These are phyloP conservation scores for Phaffia australis DNA, from an alignment of 768 basidiomycete species.

Conservation along the genomic window DNA sequence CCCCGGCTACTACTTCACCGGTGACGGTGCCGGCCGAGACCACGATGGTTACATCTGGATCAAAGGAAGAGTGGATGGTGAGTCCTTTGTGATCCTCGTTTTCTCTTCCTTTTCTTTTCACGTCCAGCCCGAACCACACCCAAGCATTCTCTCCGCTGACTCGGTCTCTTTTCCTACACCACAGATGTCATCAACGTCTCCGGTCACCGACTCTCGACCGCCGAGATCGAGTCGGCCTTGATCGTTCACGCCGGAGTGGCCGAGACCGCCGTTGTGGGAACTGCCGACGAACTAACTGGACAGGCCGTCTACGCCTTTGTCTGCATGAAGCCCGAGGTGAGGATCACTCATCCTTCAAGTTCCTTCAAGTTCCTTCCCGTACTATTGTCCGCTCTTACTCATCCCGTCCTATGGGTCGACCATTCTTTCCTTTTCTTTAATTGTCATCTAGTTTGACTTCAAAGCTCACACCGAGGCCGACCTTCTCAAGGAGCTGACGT, in stretches of 20 bases:
- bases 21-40: constrained; percentile 89
- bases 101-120: constrained; percentile 17
- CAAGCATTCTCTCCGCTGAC: not conserved
- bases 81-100: too few relatives aligned
- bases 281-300: constrained; percentile 44
- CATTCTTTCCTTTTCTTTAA: constrained; percentile 36
- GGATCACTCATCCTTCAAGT: not conserved
- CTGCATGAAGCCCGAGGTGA: constrained; percentile 66
- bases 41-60: constrained; percentile 98
- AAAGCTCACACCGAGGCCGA: constrained; percentile 57
- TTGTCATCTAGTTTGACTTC: constrained; percentile 56
- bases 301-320: constrained; percentile 93
- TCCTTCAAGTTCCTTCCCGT: not conserved
- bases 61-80: constrained; percentile 89
- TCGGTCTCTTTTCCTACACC: constrained; percentile 2
- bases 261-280: constrained; percentile 62
- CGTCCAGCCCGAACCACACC: not conserved
- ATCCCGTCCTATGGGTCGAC: constrained; percentile 6
- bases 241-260: constrained; percentile 91
- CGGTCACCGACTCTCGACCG: constrained; percentile 90
- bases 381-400: not conserved
- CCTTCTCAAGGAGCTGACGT: constrained; percentile 73
- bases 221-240: constrained; percentile 93
- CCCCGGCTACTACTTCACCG: constrained; percentile 65
- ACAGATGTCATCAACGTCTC: constrained; percentile 95